A percentile compares a stretch with the other conserved stretches of the same genome.
phyloP scores from a whole-genome alignment of 106 monocot species.

The Vanilla planifolia region DNA sequence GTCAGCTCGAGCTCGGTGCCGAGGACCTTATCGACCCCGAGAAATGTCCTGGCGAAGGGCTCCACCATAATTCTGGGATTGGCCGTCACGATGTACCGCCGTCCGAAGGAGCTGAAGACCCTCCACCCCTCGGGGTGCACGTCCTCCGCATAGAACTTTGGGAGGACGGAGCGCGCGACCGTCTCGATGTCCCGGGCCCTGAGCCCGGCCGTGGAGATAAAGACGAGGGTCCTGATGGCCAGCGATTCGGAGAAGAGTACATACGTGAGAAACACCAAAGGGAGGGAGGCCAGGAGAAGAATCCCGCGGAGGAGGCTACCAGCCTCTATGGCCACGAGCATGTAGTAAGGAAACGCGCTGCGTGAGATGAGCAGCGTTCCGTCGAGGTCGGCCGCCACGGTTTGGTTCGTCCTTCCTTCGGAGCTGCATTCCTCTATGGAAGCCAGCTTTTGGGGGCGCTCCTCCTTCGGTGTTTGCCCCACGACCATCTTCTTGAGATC shows the following conservation, averaged over 20 bases:
- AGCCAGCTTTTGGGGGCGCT: neutral
- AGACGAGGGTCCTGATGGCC: conserved; percentile 41
- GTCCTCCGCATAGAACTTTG: conserved; percentile 79
- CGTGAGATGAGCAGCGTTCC: conserved; percentile 60
- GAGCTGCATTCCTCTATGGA: conserved; percentile 41
- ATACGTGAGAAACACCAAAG: conserved; percentile 41
- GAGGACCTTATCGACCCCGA: conserved; percentile 63
- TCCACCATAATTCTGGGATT: conserved; percentile 80
- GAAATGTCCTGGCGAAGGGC: conserved; percentile 57
- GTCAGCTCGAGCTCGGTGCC: conserved; percentile 69
- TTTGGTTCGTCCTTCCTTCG: conserved; percentile 27
- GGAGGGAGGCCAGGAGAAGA: conserved; percentile 38
- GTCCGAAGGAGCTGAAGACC: conserved; percentile 45
- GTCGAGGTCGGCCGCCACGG: conserved; percentile 68
- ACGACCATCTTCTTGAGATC: neutral
- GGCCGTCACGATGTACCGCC: conserved; percentile 47
- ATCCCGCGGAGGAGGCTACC: conserved; percentile 59
- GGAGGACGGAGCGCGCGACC: conserved; percentile 73
- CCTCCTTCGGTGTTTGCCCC: neutral
- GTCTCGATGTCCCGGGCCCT: conserved; percentile 48
- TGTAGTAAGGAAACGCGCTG: conserved; percentile 79
- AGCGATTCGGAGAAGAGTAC: conserved; percentile 45
- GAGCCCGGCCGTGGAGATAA: conserved; percentile 61
- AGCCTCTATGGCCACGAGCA: conserved; percentile 82
- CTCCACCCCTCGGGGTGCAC: conserved; percentile 71